Percentiles rank a stretch among this genome's conserved stretches.
phyloP scores from a whole-genome alignment of 148 eudicot species.

The Linanthus parryae region DNA sequence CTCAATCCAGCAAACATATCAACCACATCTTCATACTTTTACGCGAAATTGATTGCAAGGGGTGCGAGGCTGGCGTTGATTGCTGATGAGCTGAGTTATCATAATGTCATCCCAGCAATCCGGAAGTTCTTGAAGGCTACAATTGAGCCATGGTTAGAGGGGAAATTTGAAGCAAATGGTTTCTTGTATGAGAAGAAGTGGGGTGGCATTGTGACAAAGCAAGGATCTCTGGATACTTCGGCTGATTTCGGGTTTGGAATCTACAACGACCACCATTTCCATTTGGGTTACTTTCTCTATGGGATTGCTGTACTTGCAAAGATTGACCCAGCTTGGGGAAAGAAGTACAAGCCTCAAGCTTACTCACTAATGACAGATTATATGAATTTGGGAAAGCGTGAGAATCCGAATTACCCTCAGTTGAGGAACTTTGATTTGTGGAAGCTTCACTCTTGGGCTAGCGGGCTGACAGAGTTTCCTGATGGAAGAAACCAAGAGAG shows the following conservation, averaged over 20 bases:
- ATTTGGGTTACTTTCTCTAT: conserved; percentile 74
- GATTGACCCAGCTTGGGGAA: conserved; percentile 86
- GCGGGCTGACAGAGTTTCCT: conserved; percentile 73
- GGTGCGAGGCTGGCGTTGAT: conserved; percentile 85
- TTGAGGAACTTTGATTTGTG: conserved; percentile 79
- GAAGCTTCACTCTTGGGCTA: conserved; percentile 91
- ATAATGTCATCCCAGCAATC: conserved; percentile 53
- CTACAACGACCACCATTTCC: conserved; percentile 80
- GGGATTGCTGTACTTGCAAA: conserved; percentile 81
- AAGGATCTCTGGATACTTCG: conserved; percentile 56
- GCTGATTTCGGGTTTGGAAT: conserved; percentile 93
- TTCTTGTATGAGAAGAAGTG: conserved; percentile 71
- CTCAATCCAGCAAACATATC: conserved; percentile 40
- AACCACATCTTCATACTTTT: conserved; percentile 66
- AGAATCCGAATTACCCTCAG: conserved; percentile 37
- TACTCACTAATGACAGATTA: conserved; percentile 73
- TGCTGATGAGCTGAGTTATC: conserved; percentile 67
- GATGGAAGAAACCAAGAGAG: conserved; percentile 91
- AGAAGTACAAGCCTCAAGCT: conserved; percentile 62
- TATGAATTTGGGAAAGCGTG: conserved; percentile 58
- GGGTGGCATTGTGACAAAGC: conserved; percentile 83
- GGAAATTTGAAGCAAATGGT: conserved; percentile 64
- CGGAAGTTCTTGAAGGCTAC: conserved; percentile 53
- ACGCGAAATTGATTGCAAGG: conserved; percentile 69
- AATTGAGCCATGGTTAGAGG: conserved; percentile 84